Conservation (phyloP, 495 filamentous ascomycete species). For the Xylaria acuta region DNA sequence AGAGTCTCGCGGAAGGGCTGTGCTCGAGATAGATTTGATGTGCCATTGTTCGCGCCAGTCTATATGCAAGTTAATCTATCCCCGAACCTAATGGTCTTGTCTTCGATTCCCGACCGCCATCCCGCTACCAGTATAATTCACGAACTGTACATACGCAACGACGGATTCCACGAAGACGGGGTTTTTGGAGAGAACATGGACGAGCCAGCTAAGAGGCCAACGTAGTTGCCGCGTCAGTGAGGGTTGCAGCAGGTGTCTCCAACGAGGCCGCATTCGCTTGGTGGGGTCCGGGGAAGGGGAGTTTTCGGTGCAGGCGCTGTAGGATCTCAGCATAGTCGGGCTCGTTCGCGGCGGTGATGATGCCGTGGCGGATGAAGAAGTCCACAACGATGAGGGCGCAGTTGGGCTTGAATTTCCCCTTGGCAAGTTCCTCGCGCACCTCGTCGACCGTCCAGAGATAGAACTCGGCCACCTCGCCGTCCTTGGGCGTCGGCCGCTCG, state of each 20-base stretch:
- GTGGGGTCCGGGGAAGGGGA: conserved; percentile 77
- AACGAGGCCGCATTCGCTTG: conserved; percentile 47
- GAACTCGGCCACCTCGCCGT: conserved; percentile 90
- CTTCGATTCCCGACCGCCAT: conserved; percentile 5
- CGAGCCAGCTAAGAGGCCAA: conserved; percentile 2
- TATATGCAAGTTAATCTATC: conserved; percentile 24
- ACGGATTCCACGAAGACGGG: background rate
- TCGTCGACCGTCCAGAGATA: conserved; percentile 75
- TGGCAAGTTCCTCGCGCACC: conserved; percentile 70
- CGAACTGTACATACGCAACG: conserved; percentile 15
- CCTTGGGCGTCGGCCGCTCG: conserved; percentile 73
- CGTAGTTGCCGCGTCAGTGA: conserved; percentile 15
- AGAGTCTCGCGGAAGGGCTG: background rate
- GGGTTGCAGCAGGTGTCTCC: conserved; percentile 2
- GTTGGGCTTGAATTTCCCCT: conserved; percentile 91
- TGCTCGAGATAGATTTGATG: background rate
- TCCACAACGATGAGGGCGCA: conserved; percentile 83
- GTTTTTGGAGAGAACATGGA: no score
- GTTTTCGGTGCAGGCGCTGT: conserved; percentile 74
- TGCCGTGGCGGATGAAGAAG: conserved; percentile 88
- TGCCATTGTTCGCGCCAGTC: conserved; percentile 19
- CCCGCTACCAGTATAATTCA: background rate
- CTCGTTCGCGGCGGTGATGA: conserved; percentile 84
- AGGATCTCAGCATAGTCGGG: conserved; percentile 79
- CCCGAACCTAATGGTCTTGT: background rate